Evolutionary conservation across 257 asterid species (phyloP).

Genomic region (Plectranthus barbatus): DNA sequence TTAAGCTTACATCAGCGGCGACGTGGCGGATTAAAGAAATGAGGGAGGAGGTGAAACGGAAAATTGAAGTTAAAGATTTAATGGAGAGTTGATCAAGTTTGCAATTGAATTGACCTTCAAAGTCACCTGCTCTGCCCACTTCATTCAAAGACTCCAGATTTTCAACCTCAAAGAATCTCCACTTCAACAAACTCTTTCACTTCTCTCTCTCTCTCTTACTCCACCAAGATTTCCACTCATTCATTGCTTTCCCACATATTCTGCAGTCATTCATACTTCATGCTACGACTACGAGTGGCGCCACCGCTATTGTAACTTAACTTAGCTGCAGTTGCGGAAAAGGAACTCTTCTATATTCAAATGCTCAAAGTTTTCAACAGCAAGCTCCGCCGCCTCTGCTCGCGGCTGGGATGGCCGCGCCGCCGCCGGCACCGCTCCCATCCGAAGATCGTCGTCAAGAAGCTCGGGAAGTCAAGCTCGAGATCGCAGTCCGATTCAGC

Average conservation of each 20-base stretch:
- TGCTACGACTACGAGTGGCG: constrained; percentile 13
- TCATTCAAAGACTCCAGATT: constrained; percentile 6
- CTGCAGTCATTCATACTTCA: constrained; percentile 10
- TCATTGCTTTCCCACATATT: not conserved
- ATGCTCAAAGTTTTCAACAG: constrained; percentile 50
- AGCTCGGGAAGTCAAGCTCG: constrained; percentile 48
- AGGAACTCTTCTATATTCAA: not conserved
- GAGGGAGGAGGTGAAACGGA: not conserved
- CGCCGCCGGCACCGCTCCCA: constrained; percentile 51
- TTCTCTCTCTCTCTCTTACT: constrained; percentile 12
- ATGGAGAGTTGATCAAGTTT: not conserved
- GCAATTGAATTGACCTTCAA: constrained; percentile 22
- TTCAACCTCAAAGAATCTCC: constrained; percentile 14
- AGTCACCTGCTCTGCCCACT: constrained; percentile 12
- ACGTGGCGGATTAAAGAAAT: not conserved
- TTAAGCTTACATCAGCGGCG: not conserved
- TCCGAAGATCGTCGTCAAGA: constrained; percentile 45
- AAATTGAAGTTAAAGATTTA: not conserved
- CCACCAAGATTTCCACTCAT: not conserved
- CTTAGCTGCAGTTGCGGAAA: no score
- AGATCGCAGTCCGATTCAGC: constrained; percentile 34
- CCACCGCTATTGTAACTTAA: not conserved
- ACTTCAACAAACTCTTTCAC: constrained; percentile 14
- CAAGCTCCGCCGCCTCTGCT: constrained; percentile 51
- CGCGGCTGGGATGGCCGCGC: constrained; percentile 45